These are phyloP conservation scores for Xylaria nigripes DNA, from an alignment of 495 filamentous ascomycete species.

Conservation along the genomic window DNA sequence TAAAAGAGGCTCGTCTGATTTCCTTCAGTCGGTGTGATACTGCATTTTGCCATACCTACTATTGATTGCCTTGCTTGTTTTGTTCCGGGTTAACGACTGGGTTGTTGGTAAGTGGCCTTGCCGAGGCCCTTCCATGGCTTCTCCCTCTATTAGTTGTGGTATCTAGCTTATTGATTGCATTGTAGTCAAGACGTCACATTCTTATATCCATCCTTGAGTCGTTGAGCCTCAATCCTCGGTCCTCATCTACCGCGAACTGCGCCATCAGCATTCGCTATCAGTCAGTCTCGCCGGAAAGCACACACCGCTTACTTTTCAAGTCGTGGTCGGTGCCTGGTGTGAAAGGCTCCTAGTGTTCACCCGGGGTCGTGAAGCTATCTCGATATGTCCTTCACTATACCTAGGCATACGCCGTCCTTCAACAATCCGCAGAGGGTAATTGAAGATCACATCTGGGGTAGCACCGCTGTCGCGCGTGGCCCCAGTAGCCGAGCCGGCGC, in stretches of 20 bases:
- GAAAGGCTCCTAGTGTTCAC: conserved; percentile 26
- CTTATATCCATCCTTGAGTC: not conserved
- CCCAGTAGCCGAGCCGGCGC: conserved; percentile 16
- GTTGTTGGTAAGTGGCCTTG: not conserved
- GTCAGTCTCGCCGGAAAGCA: conserved; percentile 40
- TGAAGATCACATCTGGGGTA: conserved; percentile 62
- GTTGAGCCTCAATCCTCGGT: not conserved
- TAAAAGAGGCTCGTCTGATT: not conserved
- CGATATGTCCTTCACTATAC: conserved; percentile 59
- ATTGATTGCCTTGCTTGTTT: not conserved
- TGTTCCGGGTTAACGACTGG: not conserved
- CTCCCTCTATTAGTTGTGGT: not conserved
- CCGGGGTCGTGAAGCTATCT: conserved; percentile 34
- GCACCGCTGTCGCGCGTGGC: conserved; percentile 26
- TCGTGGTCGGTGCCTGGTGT: conserved; percentile 31
- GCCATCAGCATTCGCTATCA: conserved; percentile 37
- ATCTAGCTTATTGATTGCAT: not conserved
- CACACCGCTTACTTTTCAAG: conserved; percentile 37
- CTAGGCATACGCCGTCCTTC: conserved; percentile 64
- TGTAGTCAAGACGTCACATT: not conserved
- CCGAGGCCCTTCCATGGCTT: not conserved
- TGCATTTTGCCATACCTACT: not conserved
- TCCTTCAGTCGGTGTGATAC: not conserved
- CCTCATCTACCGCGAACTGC: not conserved
- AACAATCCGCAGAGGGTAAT: conserved; percentile 56